Percentiles rank a stretch among this genome's conserved stretches.
These are phyloP conservation scores for Starmerella sp. DNA, from an alignment of 805 yeast genomes.

Conservation along the genomic window DNA sequence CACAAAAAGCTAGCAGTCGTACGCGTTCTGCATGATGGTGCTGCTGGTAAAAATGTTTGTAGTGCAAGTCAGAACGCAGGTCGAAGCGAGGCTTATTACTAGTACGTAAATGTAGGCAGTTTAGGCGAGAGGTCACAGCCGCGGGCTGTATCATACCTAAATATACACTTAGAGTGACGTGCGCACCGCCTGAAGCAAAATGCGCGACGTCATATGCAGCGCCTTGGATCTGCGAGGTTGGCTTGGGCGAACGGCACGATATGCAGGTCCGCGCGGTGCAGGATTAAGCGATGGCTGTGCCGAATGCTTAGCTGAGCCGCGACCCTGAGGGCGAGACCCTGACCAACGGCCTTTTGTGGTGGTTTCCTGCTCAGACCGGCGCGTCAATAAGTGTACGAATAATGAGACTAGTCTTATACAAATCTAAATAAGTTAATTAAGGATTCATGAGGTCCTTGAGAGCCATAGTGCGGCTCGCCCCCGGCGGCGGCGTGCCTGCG, in stretches of 20 bases:
- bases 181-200: not conserved
- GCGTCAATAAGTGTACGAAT: not conserved
- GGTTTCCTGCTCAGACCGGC: not conserved
- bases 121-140: no score
- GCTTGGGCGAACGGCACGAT: not conserved
- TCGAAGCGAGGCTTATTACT: no score
- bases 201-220: no score
- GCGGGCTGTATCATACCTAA: no score
- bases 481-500: slow-evolving; percentile 13
- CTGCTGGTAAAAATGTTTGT: no score
- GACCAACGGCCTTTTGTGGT: no score
- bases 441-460: slow-evolving; percentile 19
- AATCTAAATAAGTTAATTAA: slow-evolving; percentile 1
- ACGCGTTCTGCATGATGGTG: no score
- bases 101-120: no score
- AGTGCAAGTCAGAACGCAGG: no score
- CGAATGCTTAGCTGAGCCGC: not conserved
- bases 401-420: not conserved
- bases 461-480: slow-evolving; percentile 10
- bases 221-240: not conserved
- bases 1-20: no score
- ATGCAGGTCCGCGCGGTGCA: not conserved
- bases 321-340: no score
- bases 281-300: not conserved
- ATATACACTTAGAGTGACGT: no score